Conservation (phyloP, 805 yeast species). For the Yamadazyma akitaensis region DNA sequence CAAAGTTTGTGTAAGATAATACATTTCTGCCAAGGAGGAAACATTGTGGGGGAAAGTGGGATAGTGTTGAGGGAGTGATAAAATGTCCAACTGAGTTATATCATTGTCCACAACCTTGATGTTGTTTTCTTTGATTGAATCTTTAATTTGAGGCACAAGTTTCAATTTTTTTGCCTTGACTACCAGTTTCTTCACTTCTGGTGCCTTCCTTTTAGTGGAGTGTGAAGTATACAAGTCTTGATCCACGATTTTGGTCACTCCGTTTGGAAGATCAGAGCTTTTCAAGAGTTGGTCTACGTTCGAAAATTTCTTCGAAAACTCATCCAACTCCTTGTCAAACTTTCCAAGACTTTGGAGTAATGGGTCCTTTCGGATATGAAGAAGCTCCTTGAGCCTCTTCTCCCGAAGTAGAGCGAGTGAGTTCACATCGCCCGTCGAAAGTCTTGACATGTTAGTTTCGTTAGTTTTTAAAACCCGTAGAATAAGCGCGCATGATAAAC, state of each 20-base stretch:
- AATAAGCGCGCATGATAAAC: conserved; percentile 20
- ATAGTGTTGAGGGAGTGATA: conserved; percentile 41
- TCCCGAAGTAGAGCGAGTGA: conserved; percentile 7
- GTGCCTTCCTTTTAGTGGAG: neutral
- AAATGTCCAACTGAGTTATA: conserved; percentile 31
- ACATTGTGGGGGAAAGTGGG: conserved; percentile 40
- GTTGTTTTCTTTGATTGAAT: conserved; percentile 19
- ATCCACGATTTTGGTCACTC: neutral
- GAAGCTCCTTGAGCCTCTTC: conserved; percentile 17
- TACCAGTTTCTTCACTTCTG: neutral
- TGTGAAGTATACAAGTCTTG: conserved; percentile 1
- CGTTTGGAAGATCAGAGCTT: conserved; percentile 4
- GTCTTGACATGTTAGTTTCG: conserved; percentile 1
- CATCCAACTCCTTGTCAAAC: neutral
- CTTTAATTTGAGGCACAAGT: conserved; percentile 15
- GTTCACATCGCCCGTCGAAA: neutral
- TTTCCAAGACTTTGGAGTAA: conserved; percentile 12
- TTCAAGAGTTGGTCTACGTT: conserved; percentile 1
- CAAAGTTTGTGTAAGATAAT: conserved; percentile 81
- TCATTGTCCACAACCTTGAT: conserved; percentile 15
- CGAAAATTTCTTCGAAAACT: neutral
- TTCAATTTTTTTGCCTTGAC: conserved; percentile 5
- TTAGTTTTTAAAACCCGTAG: neutral
- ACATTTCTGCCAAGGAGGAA: conserved; percentile 76
- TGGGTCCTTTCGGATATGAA: conserved; percentile 18